Evolutionary conservation across 2,329 filamentous ascomycete genomes (phyloP).

Genomic region (Monilinia fructicola): DNA sequence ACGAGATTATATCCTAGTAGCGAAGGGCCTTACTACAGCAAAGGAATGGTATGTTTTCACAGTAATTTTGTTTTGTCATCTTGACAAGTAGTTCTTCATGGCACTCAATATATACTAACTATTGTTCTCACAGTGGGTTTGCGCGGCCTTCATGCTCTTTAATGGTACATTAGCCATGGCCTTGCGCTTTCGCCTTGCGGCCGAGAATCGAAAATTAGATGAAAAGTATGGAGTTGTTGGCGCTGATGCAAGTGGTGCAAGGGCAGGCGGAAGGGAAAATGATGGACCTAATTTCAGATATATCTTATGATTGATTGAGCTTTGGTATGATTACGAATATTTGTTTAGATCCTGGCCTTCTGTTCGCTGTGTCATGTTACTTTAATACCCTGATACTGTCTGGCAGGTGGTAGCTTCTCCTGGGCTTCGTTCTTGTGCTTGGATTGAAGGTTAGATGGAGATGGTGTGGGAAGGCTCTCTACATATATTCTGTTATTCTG

Average conservation of each 20-base stretch:
- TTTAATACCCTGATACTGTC: too few species aligned
- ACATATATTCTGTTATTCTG: too few species aligned
- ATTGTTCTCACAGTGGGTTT: constrained; percentile 46
- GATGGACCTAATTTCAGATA: constrained; percentile 18
- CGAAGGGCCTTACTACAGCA: constrained; percentile 49
- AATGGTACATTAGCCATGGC: constrained; percentile 55
- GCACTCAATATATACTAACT: not conserved
- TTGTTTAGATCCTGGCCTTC: too few species aligned
- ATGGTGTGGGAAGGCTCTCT: too few species aligned
- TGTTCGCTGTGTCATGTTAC: too few species aligned
- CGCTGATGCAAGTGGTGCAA: constrained; percentile 7
- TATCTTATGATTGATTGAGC: constrained; percentile 7
- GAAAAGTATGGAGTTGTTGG: constrained; percentile 39
- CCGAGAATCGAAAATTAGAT: constrained; percentile 62
- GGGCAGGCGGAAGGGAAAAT: not conserved
- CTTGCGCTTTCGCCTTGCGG: constrained; percentile 55
- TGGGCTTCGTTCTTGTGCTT: too few species aligned
- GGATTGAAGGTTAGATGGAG: too few species aligned
- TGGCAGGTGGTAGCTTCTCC: too few species aligned
- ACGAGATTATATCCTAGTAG: constrained; percentile 60
- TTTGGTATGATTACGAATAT: too few species aligned
- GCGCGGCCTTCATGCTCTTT: constrained; percentile 61
- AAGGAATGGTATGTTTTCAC: constrained; percentile 46
- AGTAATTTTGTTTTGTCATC: not conserved
- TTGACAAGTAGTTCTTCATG: not conserved